Conservation (phyloP, 23 red algal genomes). For the Gracilaria gracilis region DNA sequence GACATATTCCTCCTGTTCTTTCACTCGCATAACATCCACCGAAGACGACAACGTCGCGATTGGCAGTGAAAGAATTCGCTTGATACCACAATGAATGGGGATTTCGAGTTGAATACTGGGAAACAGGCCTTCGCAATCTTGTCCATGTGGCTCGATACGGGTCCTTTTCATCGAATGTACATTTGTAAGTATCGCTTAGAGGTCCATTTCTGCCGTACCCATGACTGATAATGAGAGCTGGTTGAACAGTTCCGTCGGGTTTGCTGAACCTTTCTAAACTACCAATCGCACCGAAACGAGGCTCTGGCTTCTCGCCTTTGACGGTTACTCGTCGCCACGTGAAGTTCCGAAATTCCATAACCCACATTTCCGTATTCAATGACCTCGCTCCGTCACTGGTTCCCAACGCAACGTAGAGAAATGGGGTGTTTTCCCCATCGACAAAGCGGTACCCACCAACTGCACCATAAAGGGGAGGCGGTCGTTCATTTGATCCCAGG, state of each 20-base stretch:
- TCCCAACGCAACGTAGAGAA: slow-evolving; percentile 51
- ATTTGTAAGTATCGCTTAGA: slow-evolving; percentile 48
- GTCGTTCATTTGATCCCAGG: slow-evolving; percentile 15
- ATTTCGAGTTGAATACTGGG: slow-evolving; percentile 24
- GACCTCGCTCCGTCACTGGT: slow-evolving; percentile 20
- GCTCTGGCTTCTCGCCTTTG: slow-evolving; percentile 28
- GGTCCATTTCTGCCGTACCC: slow-evolving; percentile 34
- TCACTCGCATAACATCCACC: slow-evolving; percentile 59
- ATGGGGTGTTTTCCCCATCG: slow-evolving; percentile 30
- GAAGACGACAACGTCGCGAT: slow-evolving; percentile 53
- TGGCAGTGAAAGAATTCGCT: slow-evolving; percentile 40
- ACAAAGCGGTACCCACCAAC: slow-evolving; percentile 64
- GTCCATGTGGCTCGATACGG: slow-evolving; percentile 47
- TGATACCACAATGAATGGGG: slow-evolving; percentile 37
- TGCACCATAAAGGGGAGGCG: slow-evolving; percentile 48
- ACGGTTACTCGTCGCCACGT: slow-evolving; percentile 42
- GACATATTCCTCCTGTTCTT: slow-evolving; percentile 40
- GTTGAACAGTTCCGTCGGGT: slow-evolving; percentile 38
- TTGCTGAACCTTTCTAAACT: slow-evolving; percentile 55
- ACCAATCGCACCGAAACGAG: slow-evolving; percentile 38
- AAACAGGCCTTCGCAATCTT: slow-evolving; percentile 5
- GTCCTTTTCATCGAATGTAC: slow-evolving; percentile 56
- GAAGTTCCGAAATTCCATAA: slow-evolving; percentile 56
- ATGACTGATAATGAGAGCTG: slow-evolving; percentile 49
- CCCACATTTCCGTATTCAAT: slow-evolving; percentile 56